phyloP scores from a whole-genome alignment of 352 stramenopile species.

The Phytophthora brassicae region DNA sequence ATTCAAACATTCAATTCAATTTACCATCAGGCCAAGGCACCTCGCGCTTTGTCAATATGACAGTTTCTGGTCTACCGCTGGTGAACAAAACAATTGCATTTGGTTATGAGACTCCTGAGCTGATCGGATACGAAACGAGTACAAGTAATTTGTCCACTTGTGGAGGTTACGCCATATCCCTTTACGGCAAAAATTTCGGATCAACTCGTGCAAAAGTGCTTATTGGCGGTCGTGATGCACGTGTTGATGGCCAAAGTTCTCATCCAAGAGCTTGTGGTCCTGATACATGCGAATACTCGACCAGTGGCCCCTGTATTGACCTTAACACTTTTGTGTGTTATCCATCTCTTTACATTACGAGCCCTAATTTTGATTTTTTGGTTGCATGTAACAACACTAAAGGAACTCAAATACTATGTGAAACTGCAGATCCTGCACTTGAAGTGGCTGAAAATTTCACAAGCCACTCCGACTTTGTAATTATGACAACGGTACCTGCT shows the following conservation, averaged over 20 bases:
- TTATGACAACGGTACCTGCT: constrained; percentile 44
- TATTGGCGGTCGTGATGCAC: constrained; percentile 57
- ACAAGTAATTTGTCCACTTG: constrained; percentile 63
- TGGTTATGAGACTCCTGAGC: constrained; percentile 41
- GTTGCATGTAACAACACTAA: constrained; percentile 34
- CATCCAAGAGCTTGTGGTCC: constrained; percentile 38
- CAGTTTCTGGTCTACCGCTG: constrained; percentile 29
- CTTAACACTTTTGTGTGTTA: constrained; percentile 46
- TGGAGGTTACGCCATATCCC: constrained; percentile 54
- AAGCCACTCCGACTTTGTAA: constrained; percentile 51
- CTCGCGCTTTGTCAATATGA: constrained; percentile 42
- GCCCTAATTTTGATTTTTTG: constrained; percentile 34
- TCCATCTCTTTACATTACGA: constrained; percentile 43
- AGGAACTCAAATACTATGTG: constrained; percentile 37
- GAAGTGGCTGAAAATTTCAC: constrained; percentile 36
- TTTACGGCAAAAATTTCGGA: constrained; percentile 73
- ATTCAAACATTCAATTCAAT: constrained; percentile 60
- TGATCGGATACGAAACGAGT: constrained; percentile 40
- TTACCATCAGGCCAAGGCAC: constrained; percentile 50
- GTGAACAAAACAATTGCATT: constrained; percentile 45
- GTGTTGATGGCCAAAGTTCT: constrained; percentile 42
- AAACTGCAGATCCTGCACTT: background rate
- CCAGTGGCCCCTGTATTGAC: constrained; percentile 57
- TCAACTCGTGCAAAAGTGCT: constrained; percentile 37
- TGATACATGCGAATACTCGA: constrained; percentile 41